Evolutionary conservation across 176 grass and related monocot species (phyloP), one percentile per base, ranked within the genome.

Genomic region (Canna indica): DNA sequence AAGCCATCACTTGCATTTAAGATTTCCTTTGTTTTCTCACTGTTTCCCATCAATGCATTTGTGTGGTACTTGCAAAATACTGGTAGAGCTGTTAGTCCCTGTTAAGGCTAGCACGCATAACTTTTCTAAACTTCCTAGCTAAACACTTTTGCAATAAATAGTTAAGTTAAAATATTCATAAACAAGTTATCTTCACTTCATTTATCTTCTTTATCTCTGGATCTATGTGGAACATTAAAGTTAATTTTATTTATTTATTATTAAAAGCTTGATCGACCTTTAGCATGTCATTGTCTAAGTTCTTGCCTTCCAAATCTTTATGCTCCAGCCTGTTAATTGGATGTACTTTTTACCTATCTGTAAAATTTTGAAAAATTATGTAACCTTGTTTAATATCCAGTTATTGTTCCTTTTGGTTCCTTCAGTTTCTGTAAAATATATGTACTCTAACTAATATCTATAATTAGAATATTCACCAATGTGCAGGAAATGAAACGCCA

Each of bases 401-500:
- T 27, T 17, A 4, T 10, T 39, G 11, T 26, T 39, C 7, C 7
- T 73, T n/a, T 14, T 70, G 31, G 26, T 35, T 7, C 47, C 54
- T 45, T 39, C 32, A 63, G 58, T 16, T 28, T 58, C 56, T 35
- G 33, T 41, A 39, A 30, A 48, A 45, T 6, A 10, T 59, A 41
- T 42, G 22, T 8, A 7, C 29, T 26, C 26, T 58, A 35, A 28
- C 16, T 2, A 68, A 39, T 47, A n/a, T 13, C 18, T 73, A 22
- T 59, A 15, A 58, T 59, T 32, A 30, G 15, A 15, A 73, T 59
- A 47, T 69, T 26, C 25, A 46, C 67, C 4, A 17, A 38, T 67
- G 18, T 68, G 61, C 83, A 96, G 92, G 93, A 97, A 79, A 97
- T 90, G 93, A 97, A 92, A 76, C 79, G 73, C 30, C 68, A 71